Base-by-base conservation (phyloP, 106 monocot species). In the Acorus gramineus region DNA sequence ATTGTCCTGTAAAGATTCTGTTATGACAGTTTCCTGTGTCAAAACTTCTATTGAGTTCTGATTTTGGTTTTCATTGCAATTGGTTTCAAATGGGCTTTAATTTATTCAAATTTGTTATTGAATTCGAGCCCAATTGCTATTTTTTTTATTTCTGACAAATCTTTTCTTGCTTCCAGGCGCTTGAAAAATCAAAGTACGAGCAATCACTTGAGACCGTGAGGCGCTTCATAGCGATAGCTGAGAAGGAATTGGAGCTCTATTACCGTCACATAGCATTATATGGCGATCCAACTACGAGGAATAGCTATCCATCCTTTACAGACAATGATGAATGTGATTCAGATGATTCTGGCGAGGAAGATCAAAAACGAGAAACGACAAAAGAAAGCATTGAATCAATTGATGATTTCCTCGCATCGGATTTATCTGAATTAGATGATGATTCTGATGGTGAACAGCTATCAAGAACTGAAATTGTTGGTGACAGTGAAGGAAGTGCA, bases 181-280 rank as follows among this genome's bases (percentile, higher is more conserved):
- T 98, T 62, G 91, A 88, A 74, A 98, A 98, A 69, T 98, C 96
- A 6, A 98, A 98, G 69, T 98, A 98, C 56, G 96, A 98, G 70
- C 91, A 98, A 62, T 98, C 96, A 42, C 81, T 98, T 45, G 91
- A 91, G 63, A 92, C 82, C 14, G 96, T 98, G n/a, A 81, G 88
- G 79, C 76, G 78, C 2, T 98, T 92, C 60, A 98, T 98, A 68
- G 83, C 81, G 56, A 71, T 88, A 64, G 75, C 91, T 44, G 91
- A 98, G 75, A 98, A 98, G 74, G 91, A 98, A 63, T 71, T 98
- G 44, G 91, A 98, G 55, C 80, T 98, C 69, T 98, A 92, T 73
- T 76, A 85, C 68, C 78, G 79, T 57, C 96, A 98, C 69, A 54
- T 98, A 55, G 82, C 96, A 55, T 83, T 98, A 52, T 98, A 92